Evolutionary conservation across 1,284 basidiomycete species (phyloP).

Genomic region (Ganoderma lucidum): DNA sequence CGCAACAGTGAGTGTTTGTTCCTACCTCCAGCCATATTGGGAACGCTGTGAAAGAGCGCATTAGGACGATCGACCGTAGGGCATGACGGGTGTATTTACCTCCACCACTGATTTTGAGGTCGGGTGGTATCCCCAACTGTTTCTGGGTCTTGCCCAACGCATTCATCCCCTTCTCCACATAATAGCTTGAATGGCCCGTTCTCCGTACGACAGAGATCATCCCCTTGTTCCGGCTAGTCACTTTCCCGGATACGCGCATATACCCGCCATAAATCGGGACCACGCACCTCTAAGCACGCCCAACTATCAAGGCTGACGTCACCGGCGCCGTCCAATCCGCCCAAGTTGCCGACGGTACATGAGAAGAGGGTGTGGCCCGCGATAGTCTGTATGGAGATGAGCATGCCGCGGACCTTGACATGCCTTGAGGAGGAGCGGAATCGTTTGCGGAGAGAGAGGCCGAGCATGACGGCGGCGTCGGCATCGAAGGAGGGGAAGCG

Average conservation of each 20-base stretch:
- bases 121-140: conserved; percentile 71
- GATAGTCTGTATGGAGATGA: conserved; percentile 79
- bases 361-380: conserved; percentile 81
- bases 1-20: neutral
- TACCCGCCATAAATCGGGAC: neutral
- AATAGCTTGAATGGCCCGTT: conserved; percentile 85
- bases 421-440: conserved; percentile 78
- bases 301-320: conserved; percentile 85
- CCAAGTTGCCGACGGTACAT: conserved; percentile 82
- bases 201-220: conserved; percentile 80
- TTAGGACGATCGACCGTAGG: neutral
- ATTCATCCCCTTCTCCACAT: conserved; percentile 83
- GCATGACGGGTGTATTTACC: conserved; percentile 54
- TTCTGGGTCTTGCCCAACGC: conserved; percentile 81
- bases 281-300: conserved; percentile 65
- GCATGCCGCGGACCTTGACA: conserved; percentile 78
- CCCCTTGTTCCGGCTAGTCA: conserved; percentile 44
- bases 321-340: conserved; percentile 65
- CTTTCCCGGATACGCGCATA: neutral
- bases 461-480: conserved; percentile 80
- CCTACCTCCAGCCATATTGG: conserved; percentile 83
- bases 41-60: conserved; percentile 59
- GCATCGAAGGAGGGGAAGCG: conserved; percentile 78
- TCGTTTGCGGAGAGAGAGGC: conserved; percentile 80
- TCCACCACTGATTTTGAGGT: conserved; percentile 74